These are phyloP conservation scores for Cytospora chrysosperma DNA, from an alignment of 2,329 filamentous ascomycete species.

Conservation along the genomic window DNA sequence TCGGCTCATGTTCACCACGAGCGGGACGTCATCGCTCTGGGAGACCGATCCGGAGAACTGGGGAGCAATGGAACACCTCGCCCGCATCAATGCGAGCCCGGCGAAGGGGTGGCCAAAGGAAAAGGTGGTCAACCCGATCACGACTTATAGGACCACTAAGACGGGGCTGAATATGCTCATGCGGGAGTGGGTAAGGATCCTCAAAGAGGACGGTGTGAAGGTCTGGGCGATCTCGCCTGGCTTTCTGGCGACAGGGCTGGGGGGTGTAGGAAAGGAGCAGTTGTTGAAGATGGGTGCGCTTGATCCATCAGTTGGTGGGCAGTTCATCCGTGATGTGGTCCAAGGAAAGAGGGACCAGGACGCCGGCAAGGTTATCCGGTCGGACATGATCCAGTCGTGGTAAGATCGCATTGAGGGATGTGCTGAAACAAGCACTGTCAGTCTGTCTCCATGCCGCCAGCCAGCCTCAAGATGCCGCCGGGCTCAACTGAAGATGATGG, in stretches of 20 bases:
- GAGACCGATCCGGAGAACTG: conserved; percentile 33
- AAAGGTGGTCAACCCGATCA: conserved; percentile 28
- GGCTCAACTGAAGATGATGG: neutral
- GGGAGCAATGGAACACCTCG: conserved; percentile 28
- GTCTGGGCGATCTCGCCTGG: conserved; percentile 33
- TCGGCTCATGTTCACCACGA: conserved; percentile 50
- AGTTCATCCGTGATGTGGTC: conserved; percentile 38
- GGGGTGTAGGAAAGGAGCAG: conserved; percentile 29
- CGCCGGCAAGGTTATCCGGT: conserved; percentile 14
- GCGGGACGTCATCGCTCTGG: conserved; percentile 41
- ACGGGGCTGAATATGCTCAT: conserved; percentile 49
- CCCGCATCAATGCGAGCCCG: conserved; percentile 20
- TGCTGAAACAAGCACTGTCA: neutral
- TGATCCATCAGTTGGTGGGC: conserved; percentile 38
- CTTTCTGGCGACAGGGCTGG: conserved; percentile 17
- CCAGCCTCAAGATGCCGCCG: no score
- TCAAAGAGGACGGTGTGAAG: conserved; percentile 43
- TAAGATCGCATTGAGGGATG: neutral
- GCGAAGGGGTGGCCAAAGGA: conserved; percentile 48
- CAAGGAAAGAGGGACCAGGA: conserved; percentile 20
- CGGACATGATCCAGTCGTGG: conserved; percentile 9
- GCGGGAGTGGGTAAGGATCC: conserved; percentile 43
- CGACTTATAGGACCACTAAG: conserved; percentile 42
- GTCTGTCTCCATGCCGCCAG: no score
- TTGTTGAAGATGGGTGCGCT: conserved; percentile 37